Conservation (phyloP, 352 stramenopile genomes). For the Pythium plurisporium region DNA sequence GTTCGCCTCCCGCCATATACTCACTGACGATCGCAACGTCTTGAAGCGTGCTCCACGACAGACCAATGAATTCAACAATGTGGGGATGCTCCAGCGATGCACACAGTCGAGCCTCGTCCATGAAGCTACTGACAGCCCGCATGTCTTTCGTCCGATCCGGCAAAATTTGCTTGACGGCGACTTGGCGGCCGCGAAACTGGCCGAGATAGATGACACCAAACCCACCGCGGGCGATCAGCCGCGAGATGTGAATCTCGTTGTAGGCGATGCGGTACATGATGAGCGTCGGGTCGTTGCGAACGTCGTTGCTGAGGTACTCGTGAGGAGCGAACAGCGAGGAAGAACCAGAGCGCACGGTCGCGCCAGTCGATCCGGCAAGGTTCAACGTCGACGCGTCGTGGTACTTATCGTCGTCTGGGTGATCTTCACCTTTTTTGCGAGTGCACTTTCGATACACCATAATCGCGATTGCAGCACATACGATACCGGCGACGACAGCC, state of each 20-base stretch:
- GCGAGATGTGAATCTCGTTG: conserved; percentile 55
- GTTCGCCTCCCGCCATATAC: conserved; percentile 72
- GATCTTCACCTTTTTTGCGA: not conserved
- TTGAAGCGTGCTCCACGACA: conserved; percentile 83
- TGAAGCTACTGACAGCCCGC: conserved; percentile 57
- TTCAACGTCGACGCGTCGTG: not conserved
- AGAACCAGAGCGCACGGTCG: no score
- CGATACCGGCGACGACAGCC: not conserved
- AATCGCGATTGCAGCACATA: not conserved
- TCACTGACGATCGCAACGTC: conserved; percentile 81
- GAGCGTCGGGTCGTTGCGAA: not conserved
- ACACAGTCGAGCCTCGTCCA: conserved; percentile 83
- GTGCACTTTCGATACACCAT: not conserved
- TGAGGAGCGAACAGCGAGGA: no score
- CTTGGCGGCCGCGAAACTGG: conserved; percentile 44
- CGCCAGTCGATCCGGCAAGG: no score
- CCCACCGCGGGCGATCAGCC: conserved; percentile 64
- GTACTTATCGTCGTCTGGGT: not conserved
- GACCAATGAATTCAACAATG: conserved; percentile 75
- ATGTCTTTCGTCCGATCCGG: conserved; percentile 79
- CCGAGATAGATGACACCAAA: conserved; percentile 75
- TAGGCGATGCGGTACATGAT: conserved; percentile 55
- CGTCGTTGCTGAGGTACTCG: not conserved
- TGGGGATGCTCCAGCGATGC: conserved; percentile 75
- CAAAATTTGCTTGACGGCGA: conserved; percentile 83